Evolutionary conservation across 495 filamentous ascomycete genomes (phyloP), one percentile per base, ranked within the genome.

Genomic region (Penicillium goetzii): DNA sequence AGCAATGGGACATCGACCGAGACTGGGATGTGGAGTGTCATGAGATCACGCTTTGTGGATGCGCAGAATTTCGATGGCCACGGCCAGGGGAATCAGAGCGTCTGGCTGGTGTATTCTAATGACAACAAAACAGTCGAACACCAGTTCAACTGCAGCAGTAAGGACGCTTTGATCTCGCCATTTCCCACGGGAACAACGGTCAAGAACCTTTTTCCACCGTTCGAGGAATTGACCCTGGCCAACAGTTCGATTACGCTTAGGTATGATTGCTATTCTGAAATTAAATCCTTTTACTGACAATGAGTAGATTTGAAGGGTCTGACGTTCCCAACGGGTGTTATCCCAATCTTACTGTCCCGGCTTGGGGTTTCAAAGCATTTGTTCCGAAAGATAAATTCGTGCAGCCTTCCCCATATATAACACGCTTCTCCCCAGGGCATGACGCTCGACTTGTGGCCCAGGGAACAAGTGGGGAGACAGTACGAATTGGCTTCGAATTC

Each of bases 301-400:
- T 47, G 43, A 47, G 21, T 65, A 52, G 28, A 52, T 32, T 52
- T 32, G 50, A 52, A 52, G 50, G 25, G 12, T 67, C 64, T 19
- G 51, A 53, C 15, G 62, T 76, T 15, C 58, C 61, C 15, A 84
- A 82, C 17, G 86, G 85, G 11, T 88, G 86, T 68, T 56, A 85
- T 34, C 59, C 65, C 25, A 71, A 64, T 11, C 66, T 88, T 23
- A 74, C 77, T 34, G 71, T 87, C 63, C 57, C 74, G 12, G 75
- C 83, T 0, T 89, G 77, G 70, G 81, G 81, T 33, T 88, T 80
- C 75, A 84, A 85, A 56, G 82, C 80, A 17, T 85, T 84, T 62
- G 86, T 88, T 2, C 85, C 82, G 0, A 74, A 73, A 23, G 59
- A 72, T 8, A 61, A 64, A 12, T 86, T 76, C 63, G 58, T 82